Base-by-base conservation (phyloP, 441 rosid species). In the Melastoma candidum region DNA sequence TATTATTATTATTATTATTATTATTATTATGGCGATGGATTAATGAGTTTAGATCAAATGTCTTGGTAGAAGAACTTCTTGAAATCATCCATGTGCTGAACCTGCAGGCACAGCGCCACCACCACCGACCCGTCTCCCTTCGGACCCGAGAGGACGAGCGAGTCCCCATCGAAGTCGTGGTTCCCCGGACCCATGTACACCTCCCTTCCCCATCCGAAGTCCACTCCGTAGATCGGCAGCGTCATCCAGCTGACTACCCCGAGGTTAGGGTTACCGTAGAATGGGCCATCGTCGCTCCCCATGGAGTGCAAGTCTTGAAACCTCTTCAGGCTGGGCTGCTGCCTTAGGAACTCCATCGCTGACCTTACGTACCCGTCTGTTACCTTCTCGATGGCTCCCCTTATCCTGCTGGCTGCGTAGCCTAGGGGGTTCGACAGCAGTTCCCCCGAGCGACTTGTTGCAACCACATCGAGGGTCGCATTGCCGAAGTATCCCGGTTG, bases 161-260 rank as follows among this genome's bases (percentile, higher is more conserved):
- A 74, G 59, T 73, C 85, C 13, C 75, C 78, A 47, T 82, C 85
- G 12, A 64, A 73, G 51, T 77, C 79, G 63, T 76, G 75, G 56
- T 70, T 61, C 11, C 83, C 81, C 1, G 77, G 83, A 25, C 83
- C 83, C 71, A 71, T 75, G 61, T 74, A 68, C 11, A 77, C 32
- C 51, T 79, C 85, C 41, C 69, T 70, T 7, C 88, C 84, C 84
- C 88, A 79, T 14, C 88, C 81, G 22, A 82, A 82, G 68, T 82
- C 88, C 46, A 75, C 58, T 2, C 81, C 83, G 41, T 67, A 56
- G 11, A 77, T 71, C 1, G 88, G 81, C 10, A 82, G 24, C 7
- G 74, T 74, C 59, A 79, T 52, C 85, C 88, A 82, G 51, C 88
- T 82, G 39, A 82, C 82, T 3, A 82, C 69, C 49, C 71, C 77